Percentiles rank a stretch among this genome's conserved stretches.
Conservation (phyloP, 331 rosid species). For the Prunus yedoensis region DNA sequence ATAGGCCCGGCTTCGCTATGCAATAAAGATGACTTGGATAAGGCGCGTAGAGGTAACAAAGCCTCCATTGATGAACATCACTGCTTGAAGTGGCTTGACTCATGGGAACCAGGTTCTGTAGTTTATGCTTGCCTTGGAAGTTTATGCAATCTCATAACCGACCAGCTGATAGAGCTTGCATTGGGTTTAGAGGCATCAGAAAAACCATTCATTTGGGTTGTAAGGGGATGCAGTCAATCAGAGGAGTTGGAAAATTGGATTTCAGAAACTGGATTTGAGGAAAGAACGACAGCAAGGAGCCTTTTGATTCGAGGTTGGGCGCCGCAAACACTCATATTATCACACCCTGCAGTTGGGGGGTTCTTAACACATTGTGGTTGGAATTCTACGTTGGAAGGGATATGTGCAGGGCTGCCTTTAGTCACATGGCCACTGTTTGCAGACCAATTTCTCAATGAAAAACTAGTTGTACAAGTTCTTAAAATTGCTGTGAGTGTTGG, state of each 20-base stretch:
- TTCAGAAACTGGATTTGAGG: conserved; percentile 8
- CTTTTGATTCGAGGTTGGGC: conserved; percentile 31
- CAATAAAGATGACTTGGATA: conserved; percentile 35
- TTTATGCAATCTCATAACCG: conserved; percentile 37
- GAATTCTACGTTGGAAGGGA: conserved; percentile 33
- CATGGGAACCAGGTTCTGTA: conserved; percentile 33
- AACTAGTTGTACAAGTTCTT: conserved; percentile 23
- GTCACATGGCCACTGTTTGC: conserved; percentile 39
- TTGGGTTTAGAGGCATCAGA: conserved; percentile 57
- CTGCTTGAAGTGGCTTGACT: conserved; percentile 58
- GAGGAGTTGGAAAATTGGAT: conserved; percentile 51
- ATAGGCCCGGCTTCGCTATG: conserved; percentile 58
- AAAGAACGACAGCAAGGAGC: conserved; percentile 24
- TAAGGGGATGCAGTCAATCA: conserved; percentile 38
- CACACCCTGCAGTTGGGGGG: conserved; percentile 31
- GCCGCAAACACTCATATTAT: conserved; percentile 25
- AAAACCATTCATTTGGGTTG: conserved; percentile 66
- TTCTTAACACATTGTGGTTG: conserved; percentile 39
- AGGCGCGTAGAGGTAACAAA: conserved; percentile 47
- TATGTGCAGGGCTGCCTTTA: conserved; percentile 25
- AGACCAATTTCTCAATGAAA: conserved; percentile 34
- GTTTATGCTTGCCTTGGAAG: conserved; percentile 68
- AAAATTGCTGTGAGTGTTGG: conserved; percentile 24
- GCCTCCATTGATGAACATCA: conserved; percentile 25
- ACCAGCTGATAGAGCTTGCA: conserved; percentile 56